phyloP scores from a whole-genome alignment of 306 rosid genomes.

The Sicyos baderoa region DNA sequence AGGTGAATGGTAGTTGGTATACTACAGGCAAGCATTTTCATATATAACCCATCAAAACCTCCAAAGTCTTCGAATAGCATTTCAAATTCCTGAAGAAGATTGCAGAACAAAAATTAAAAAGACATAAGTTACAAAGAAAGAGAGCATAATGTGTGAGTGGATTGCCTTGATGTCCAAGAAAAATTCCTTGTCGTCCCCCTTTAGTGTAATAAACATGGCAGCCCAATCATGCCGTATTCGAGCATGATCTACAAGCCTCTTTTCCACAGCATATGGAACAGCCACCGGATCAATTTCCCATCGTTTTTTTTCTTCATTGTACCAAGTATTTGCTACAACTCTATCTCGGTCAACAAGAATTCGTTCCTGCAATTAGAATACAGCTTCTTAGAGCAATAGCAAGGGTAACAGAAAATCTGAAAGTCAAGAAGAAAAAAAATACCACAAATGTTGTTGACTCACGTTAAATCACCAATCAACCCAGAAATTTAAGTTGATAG shows the following conservation, averaged over 20 bases:
- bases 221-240: constrained; percentile 89
- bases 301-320: constrained; percentile 64
- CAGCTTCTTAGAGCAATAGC: not conserved
- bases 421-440: not conserved
- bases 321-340: constrained; percentile 80
- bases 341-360: constrained; percentile 84
- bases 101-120: constrained; percentile 22
- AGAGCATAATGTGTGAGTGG: constrained; percentile 21
- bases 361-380: constrained; percentile 48
- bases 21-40: constrained; percentile 77
- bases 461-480: too few relatives aligned
- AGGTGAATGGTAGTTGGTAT: constrained; percentile 77
- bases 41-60: constrained; percentile 89
- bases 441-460: not conserved
- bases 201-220: constrained; percentile 66
- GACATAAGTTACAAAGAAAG: constrained; percentile 26
- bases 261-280: constrained; percentile 72
- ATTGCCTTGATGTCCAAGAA: constrained; percentile 70
- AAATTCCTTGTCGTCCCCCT: constrained; percentile 77
- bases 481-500: too few relatives aligned
- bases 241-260: constrained; percentile 56
- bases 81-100: constrained; percentile 58
- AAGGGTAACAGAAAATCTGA: not conserved
- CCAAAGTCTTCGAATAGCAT: constrained; percentile 68
- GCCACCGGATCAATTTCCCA: constrained; percentile 96